Evolutionary conservation across 73 alveolate species (phyloP), one percentile per base, ranked within the genome.

Genomic region (Tetrahymena malaccensis): DNA sequence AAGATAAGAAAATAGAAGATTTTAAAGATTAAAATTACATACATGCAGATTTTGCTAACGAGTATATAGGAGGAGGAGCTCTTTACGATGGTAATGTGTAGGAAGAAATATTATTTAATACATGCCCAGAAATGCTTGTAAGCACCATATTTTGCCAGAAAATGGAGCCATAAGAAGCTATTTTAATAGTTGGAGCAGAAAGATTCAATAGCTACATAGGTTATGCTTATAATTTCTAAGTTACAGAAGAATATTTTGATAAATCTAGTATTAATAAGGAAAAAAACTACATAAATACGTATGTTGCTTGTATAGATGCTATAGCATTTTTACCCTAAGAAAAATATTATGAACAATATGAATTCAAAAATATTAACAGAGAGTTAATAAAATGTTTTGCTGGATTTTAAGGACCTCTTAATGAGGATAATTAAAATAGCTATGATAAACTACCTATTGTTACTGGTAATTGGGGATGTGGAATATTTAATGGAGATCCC

Each of bases 51-150:
- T 99, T 99, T 94, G 99, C 99, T 37, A 99, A 99, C 94, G 93
- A 96, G 94, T 99, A 96, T 96, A 97, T 99, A 16, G 99, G 99
- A 33, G 99, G 99, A 44, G 99, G 99, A 31, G 98, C 97, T 16
- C 96, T 98, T 85, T 37, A 84, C 3, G 94, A 84, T 15, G 99
- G 99, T 95, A 37, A 97, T 94, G 99, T 99, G 16, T 98, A 99
- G 97, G 99, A 99, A 94, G 99, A 99, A 95, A 99, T 99, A 55
- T 93, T 97, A 55, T 98, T 99, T 95, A 94, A 98, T 84, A 96
- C 96, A 34, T 97, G 96, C 94, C 99, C 99, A 12, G 99, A 99
- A 95, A 95, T 97, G n/a, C 85, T 96, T 4, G 97, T 96, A 25
- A 89, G 98, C 0, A 94, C 97, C 94, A 85, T 97, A 13, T 94